A percentile compares a stretch with the other conserved stretches of the same genome.
Conservation (phyloP, 2,329 filamentous ascomycete genomes). For the Fusarium sp. region DNA sequence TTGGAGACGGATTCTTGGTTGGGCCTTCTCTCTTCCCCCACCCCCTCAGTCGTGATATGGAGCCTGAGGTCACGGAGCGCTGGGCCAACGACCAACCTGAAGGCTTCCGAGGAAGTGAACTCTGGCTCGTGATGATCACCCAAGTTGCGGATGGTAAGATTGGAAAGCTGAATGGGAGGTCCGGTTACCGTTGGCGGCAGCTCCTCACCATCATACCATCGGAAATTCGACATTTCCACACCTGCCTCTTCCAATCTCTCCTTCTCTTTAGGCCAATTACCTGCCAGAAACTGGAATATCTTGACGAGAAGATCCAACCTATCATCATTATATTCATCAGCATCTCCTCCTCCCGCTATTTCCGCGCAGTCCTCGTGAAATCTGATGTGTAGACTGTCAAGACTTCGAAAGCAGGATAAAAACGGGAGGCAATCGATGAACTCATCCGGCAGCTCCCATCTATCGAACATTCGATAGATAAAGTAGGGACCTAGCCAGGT, state of each 20-base stretch:
- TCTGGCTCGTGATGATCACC: not conserved
- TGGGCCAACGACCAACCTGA: not conserved
- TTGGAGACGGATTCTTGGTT: not conserved
- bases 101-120: not conserved
- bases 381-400: not conserved
- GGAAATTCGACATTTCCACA: not conserved
- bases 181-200: not conserved
- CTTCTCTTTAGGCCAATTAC: not conserved
- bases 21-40: not conserved
- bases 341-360: not conserved
- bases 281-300: not conserved
- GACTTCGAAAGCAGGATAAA: not conserved
- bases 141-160: constrained; percentile 2
- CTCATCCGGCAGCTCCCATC: not conserved
- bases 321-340: not conserved
- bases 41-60: not conserved
- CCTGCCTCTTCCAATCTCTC: not conserved
- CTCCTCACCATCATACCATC: too few relatives aligned
- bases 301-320: not conserved
- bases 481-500: not conserved
- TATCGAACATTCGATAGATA: not conserved
- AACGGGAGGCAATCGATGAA: not conserved
- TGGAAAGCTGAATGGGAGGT: not conserved
- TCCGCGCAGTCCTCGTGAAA: not conserved
- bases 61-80: not conserved